Percentiles rank a stretch among this genome's conserved stretches.
These are phyloP conservation scores for Colletotrichum tropicale DNA, from an alignment of 2,329 filamentous ascomycete species.

Conservation along the genomic window DNA sequence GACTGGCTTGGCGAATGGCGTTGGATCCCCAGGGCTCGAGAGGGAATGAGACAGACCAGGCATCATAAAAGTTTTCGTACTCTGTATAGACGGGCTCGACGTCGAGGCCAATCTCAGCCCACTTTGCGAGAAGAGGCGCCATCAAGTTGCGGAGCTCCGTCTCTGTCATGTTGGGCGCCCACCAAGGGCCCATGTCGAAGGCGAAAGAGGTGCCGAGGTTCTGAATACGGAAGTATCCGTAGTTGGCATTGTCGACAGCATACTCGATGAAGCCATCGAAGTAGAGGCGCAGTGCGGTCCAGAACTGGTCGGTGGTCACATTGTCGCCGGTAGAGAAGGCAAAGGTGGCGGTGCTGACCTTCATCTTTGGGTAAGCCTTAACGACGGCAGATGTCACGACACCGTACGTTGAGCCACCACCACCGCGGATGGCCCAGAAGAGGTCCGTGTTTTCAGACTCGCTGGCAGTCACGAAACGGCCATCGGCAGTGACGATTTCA, in stretches of 20 bases:
- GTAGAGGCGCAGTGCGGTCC: conserved; percentile 28
- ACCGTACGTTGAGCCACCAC: conserved; percentile 47
- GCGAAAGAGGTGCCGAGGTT: conserved; percentile 30
- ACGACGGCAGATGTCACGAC: conserved; percentile 61
- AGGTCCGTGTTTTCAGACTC: conserved; percentile 60
- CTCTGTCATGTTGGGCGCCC: conserved; percentile 28
- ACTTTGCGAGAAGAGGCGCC: conserved; percentile 34
- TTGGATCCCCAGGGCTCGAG: conserved; percentile 27
- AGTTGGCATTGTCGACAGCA: conserved; percentile 25
- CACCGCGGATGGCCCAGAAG: conserved; percentile 68
- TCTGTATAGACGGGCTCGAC: conserved; percentile 28
- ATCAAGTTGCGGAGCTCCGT: conserved; percentile 39
- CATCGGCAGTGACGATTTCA: conserved; percentile 59
- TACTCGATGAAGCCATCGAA: conserved; percentile 30
- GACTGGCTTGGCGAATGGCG: conserved; percentile 27
- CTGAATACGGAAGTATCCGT: conserved; percentile 29
- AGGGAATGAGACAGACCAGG: conserved; percentile 29
- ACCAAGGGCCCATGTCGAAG: conserved; percentile 34
- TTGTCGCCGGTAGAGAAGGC: conserved; percentile 33
- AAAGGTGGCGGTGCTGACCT: conserved; percentile 47
- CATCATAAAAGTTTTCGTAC: conserved; percentile 29
- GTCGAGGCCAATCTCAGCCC: conserved; percentile 33
- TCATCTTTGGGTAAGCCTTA: conserved; percentile 49
- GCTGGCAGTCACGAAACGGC: conserved; percentile 55
- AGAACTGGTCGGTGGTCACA: conserved; percentile 31